Evolutionary conservation across 2,329 filamentous ascomycete species (phyloP).

Genomic region (Xylariomycetidae sp.): DNA sequence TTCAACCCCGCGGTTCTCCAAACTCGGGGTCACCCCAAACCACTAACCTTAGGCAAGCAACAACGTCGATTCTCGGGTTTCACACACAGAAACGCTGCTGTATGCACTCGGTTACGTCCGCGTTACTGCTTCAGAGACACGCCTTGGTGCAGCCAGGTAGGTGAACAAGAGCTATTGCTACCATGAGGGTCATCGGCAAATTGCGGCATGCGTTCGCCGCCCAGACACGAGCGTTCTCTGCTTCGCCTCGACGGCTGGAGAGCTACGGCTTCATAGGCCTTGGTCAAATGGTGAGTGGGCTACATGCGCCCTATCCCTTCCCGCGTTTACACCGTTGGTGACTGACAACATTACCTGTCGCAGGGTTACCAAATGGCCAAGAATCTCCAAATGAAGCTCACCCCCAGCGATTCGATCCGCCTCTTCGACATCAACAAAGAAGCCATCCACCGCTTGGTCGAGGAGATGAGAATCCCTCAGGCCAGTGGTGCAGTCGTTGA

Average conservation of each 20-base stretch:
- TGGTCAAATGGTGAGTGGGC: conserved; percentile 51
- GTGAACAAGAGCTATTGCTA: conserved; percentile 4
- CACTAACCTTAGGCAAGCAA: too few species aligned
- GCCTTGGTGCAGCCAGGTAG: conserved; percentile 1
- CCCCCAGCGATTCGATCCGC: conserved; percentile 42
- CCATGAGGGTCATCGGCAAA: conserved; percentile 37
- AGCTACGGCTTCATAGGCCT: conserved; percentile 55
- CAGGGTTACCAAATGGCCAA: conserved; percentile 59
- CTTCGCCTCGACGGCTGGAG: conserved; percentile 40
- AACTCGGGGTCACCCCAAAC: not conserved
- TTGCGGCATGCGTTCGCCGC: conserved; percentile 31
- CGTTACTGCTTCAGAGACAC: not conserved
- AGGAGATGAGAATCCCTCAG: conserved; percentile 38
- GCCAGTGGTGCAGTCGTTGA: conserved; percentile 40
- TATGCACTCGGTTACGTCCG: not conserved
- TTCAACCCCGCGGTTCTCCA: conserved; percentile 14
- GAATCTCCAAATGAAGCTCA: conserved; percentile 53
- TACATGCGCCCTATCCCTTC: not conserved
- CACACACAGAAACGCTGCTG: too few species aligned
- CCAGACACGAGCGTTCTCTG: conserved; percentile 45
- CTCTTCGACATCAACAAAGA: conserved; percentile 53
- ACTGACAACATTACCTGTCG: conserved; percentile 4
- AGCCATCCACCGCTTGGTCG: conserved; percentile 39
- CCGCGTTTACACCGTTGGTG: not conserved
- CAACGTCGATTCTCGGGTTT: not conserved